Percentiles rank a stretch among this genome's conserved stretches.
phyloP scores from a whole-genome alignment of 805 yeast species.

The Saturnispora saitoi region DNA sequence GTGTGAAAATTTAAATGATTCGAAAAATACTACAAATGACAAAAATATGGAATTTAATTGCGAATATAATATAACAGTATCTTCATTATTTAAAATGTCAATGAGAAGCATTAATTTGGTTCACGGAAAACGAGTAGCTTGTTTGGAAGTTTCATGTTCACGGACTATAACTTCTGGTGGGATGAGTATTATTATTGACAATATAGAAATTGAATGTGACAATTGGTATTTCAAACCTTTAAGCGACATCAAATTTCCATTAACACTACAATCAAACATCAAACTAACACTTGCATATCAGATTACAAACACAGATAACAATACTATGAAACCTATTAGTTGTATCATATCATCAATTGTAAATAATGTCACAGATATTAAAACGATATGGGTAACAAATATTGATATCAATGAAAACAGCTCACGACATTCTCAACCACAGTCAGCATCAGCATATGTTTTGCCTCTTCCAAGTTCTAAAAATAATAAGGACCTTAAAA shows the following conservation, averaged over 20 bases:
- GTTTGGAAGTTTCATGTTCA: constrained; percentile 1
- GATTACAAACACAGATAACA: constrained; percentile 21
- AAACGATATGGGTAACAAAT: constrained; percentile 32
- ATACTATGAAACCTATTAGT: constrained; percentile 21
- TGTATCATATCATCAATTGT: constrained; percentile 19
- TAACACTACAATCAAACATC: constrained; percentile 19
- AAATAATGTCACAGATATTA: constrained; percentile 16
- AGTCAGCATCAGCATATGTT: constrained; percentile 3
- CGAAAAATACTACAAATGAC: not conserved
- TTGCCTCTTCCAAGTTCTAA: not conserved
- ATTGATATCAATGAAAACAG: constrained; percentile 23
- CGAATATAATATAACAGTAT: constrained; percentile 4
- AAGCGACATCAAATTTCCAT: constrained; percentile 23
- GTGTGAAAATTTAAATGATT: constrained; percentile 1
- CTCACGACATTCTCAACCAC: constrained; percentile 4
- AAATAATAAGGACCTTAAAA: not conserved
- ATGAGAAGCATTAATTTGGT: not conserved
- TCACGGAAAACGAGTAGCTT: not conserved
- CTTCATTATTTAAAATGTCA: constrained; percentile 5
- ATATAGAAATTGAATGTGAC: constrained; percentile 15
- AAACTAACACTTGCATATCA: constrained; percentile 22
- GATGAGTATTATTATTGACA: not conserved
- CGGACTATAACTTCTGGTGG: not conserved
- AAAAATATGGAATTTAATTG: not conserved
- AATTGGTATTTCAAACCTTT: constrained; percentile 21